phyloP scores from a whole-genome alignment of 331 rosid genomes.

The Quercus phellos region DNA sequence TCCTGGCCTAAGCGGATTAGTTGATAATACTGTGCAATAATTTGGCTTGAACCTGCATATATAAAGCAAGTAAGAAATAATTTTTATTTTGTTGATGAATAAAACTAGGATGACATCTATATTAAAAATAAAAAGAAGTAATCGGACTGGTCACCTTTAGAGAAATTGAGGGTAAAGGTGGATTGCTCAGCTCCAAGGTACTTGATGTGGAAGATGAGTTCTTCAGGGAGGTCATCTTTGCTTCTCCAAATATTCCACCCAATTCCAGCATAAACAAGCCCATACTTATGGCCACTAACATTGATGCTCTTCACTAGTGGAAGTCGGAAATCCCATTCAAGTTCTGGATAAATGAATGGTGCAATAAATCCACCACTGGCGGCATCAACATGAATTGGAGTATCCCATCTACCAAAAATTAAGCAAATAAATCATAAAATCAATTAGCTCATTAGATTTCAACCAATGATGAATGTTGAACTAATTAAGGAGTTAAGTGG shows the following conservation, averaged over 20 bases:
- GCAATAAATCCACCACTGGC: constrained; percentile 80
- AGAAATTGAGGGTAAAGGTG: constrained; percentile 82
- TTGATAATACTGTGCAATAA: constrained; percentile 72
- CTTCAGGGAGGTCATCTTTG: constrained; percentile 63
- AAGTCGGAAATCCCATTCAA: constrained; percentile 68
- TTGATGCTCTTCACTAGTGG: constrained; percentile 78
- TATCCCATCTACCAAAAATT: constrained; percentile 48
- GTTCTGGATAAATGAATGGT: constrained; percentile 64
- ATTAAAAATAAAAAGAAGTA: too few relatives aligned
- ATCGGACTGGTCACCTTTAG: constrained; percentile 36
- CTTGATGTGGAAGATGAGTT: constrained; percentile 67
- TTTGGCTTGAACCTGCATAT: constrained; percentile 67
- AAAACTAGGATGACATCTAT: too few relatives aligned
- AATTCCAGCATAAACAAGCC: constrained; percentile 69
- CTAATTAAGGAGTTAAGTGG: background rate
- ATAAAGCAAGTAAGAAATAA: background rate
- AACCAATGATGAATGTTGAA: background rate
- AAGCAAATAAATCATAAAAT: background rate
- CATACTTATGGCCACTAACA: constrained; percentile 76
- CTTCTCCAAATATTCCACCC: constrained; percentile 80
- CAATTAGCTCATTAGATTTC: background rate
- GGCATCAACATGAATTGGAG: constrained; percentile 79
- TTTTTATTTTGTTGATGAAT: too few relatives aligned
- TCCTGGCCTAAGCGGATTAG: constrained; percentile 60
- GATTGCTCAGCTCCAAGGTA: constrained; percentile 81